Conservation (phyloP, 768 basidiomycete species). For the Fibroporia radiculosa region DNA sequence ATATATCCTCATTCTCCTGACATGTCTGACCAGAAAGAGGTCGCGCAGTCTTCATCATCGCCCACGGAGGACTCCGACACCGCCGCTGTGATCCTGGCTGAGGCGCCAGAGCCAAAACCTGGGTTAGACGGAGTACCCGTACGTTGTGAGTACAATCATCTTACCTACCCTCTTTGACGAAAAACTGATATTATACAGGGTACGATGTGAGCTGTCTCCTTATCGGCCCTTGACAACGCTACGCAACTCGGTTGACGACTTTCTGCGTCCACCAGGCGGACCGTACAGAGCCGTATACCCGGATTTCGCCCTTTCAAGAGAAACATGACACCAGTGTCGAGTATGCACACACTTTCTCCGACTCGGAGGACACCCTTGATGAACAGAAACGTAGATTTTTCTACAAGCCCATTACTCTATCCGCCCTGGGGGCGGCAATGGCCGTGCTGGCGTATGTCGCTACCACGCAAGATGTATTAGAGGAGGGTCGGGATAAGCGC, state of each 20-base stretch:
- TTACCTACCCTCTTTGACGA: background rate
- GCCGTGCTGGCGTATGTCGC: constrained; percentile 73
- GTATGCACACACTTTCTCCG: constrained; percentile 43
- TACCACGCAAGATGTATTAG: constrained; percentile 75
- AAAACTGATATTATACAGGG: constrained; percentile 45
- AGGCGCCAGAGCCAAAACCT: constrained; percentile 55
- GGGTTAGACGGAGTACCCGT: constrained; percentile 71
- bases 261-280: constrained; percentile 47
- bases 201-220: constrained; percentile 67
- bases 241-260: background rate
- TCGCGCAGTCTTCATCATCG: constrained; percentile 15
- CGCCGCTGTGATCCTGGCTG: constrained; percentile 31
- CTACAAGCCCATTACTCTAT: constrained; percentile 77
- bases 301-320: constrained; percentile 79
- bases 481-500: constrained; percentile 76
- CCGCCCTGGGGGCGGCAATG: constrained; percentile 60
- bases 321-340: constrained; percentile 77
- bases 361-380: background rate
- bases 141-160: constrained; percentile 52
- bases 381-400: constrained; percentile 51
- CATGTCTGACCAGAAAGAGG: constrained; percentile 8
- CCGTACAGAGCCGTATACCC: constrained; percentile 76
- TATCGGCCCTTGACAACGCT: background rate
- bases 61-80: constrained; percentile 60
- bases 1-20: too few relatives aligned